Conservation (phyloP, 2,329 filamentous ascomycete species). For the Stylonectria norvegica region DNA sequence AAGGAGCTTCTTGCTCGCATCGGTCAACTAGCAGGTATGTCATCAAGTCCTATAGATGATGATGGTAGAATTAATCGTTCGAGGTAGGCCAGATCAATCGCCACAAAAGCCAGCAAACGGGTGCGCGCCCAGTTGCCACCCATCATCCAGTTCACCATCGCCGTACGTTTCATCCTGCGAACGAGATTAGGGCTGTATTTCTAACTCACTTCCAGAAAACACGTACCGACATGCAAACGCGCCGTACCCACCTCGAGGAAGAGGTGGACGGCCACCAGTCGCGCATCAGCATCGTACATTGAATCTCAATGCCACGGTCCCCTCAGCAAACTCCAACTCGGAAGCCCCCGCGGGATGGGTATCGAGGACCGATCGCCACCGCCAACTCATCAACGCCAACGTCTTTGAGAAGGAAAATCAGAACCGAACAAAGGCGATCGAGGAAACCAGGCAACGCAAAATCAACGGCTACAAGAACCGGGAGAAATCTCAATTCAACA, state of each 20-base stretch:
- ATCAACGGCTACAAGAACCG: slow-evolving; percentile 50
- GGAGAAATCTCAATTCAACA: slow-evolving; percentile 57
- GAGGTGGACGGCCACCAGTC: slow-evolving; percentile 34
- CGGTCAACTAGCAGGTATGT: slow-evolving; percentile 47
- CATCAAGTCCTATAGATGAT: no score
- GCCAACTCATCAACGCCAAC: slow-evolving; percentile 77
- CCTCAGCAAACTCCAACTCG: slow-evolving; percentile 35
- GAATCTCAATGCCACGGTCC: slow-evolving; percentile 53
- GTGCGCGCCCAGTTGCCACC: slow-evolving; percentile 29
- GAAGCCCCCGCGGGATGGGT: slow-evolving; percentile 52
- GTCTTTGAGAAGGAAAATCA: slow-evolving; percentile 73
- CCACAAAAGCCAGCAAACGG: slow-evolving; percentile 63
- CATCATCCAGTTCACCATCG: slow-evolving; percentile 31
- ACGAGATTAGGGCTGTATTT: no score
- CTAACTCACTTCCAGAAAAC: slow-evolving; percentile 34
- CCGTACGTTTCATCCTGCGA: slow-evolving; percentile 32
- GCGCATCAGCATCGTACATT: slow-evolving; percentile 53
- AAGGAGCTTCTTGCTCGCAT: slow-evolving; percentile 54
- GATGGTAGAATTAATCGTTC: no score
- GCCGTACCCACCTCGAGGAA: slow-evolving; percentile 34
- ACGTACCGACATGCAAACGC: slow-evolving; percentile 31
- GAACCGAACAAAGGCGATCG: slow-evolving; percentile 66
- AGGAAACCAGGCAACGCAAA: slow-evolving; percentile 61
- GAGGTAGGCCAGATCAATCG: slow-evolving; percentile 75
- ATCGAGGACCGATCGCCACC: slow-evolving; percentile 69